Evolutionary conservation across 345 rosid species (phyloP).

Genomic region (Hypericum androsaemum): DNA sequence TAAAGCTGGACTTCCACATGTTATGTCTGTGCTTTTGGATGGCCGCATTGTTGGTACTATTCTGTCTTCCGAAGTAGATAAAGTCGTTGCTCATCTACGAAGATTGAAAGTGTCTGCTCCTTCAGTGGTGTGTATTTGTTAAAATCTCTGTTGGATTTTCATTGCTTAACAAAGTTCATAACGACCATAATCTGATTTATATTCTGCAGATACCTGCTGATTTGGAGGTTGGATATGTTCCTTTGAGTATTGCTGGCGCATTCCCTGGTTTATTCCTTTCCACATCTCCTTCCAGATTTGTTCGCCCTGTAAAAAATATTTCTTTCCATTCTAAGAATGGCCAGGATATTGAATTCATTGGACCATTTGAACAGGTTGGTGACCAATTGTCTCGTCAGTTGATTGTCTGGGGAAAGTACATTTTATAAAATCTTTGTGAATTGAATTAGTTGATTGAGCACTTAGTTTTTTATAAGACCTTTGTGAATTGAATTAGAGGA

Average conservation of each 20-base stretch:
- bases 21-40: conserved; percentile 75
- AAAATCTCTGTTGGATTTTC: background rate
- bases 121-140: conserved; percentile 44
- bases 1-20: conserved; percentile 76
- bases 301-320: conserved; percentile 74
- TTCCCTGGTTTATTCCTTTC: conserved; percentile 83
- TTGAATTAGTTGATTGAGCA: no score
- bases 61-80: conserved; percentile 40
- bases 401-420: no score
- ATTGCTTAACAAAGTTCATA: conserved; percentile 1
- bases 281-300: conserved; percentile 82
- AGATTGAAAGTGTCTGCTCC: conserved; percentile 70
- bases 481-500: conserved; percentile 7
- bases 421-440: background rate
- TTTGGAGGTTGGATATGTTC: conserved; percentile 92
- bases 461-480: no score
- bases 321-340: conserved; percentile 32
- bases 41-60: conserved; percentile 78
- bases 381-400: background rate
- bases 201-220: conserved; percentile 74
- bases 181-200: background rate
- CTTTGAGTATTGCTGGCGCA: conserved; percentile 81
- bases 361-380: conserved; percentile 97
- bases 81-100: conserved; percentile 67
- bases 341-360: conserved; percentile 60